A percentile compares a stretch with the other conserved stretches of the same genome.
Evolutionary conservation across 805 yeast species (phyloP).

Genomic region (Kodamaea sagamina): DNA sequence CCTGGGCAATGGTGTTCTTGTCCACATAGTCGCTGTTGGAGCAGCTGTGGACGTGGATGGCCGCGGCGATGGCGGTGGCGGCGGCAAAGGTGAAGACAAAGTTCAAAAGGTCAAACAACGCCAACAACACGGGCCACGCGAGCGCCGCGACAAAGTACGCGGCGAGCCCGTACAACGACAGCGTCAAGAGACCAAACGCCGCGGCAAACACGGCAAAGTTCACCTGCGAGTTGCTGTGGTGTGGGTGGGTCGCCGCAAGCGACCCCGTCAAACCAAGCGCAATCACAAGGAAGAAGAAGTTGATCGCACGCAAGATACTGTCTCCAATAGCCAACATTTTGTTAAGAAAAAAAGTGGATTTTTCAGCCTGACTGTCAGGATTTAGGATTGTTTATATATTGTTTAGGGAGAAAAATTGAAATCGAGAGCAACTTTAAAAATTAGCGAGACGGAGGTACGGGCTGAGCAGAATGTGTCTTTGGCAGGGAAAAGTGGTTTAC

Average conservation of each 20-base stretch:
- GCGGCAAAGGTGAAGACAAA: conserved; percentile 91
- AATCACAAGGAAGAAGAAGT: conserved; percentile 75
- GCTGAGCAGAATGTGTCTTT: neutral
- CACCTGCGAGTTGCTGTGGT: conserved; percentile 71
- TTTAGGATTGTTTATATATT: conserved; percentile 10
- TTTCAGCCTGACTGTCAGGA: conserved; percentile 6
- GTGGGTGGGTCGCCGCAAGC: conserved; percentile 64
- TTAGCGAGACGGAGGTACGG: neutral
- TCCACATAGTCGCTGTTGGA: conserved; percentile 63
- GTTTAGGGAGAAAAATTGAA: neutral
- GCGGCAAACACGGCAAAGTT: conserved; percentile 87
- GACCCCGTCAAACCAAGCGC: conserved; percentile 87
- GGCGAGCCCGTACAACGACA: conserved; percentile 72
- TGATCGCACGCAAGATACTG: conserved; percentile 67
- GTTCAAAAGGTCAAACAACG: conserved; percentile 81
- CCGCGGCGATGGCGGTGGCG: conserved; percentile 92
- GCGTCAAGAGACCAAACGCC: conserved; percentile 80
- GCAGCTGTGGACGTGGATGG: conserved; percentile 85
- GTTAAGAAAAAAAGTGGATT: conserved; percentile 2
- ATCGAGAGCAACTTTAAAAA: conserved; percentile 4
- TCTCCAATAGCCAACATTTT: conserved; percentile 72
- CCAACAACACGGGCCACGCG: conserved; percentile 84
- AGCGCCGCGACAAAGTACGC: conserved; percentile 78
- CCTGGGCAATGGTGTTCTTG: conserved; percentile 70
- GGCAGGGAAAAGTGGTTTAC: no score